These are phyloP conservation scores for Acrodontium crateriforme DNA, from an alignment of 2,329 filamentous ascomycete species.

Conservation along the genomic window DNA sequence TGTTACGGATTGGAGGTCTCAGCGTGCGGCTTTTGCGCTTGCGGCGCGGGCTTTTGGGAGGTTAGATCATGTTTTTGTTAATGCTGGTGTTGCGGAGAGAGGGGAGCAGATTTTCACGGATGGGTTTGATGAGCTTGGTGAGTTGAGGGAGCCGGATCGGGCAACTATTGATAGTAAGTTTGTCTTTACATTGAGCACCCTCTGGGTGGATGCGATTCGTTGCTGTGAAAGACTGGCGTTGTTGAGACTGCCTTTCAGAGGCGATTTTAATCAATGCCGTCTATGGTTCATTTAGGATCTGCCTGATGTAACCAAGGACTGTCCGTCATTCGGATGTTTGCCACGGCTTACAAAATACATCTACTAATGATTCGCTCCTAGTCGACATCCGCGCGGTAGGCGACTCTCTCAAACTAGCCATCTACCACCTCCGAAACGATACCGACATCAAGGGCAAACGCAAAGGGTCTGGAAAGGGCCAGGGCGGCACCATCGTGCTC, in stretches of 20 bases:
- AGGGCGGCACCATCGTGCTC: constrained; percentile 32
- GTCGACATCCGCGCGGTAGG: constrained; percentile 34
- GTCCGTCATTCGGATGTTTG: no score
- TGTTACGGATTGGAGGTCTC: constrained; percentile 32
- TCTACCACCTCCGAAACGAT: constrained; percentile 31
- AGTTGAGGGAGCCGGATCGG: constrained; percentile 33
- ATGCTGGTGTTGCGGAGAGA: constrained; percentile 36
- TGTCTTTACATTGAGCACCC: no score
- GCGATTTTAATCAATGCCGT: no score
- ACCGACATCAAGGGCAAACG: constrained; percentile 2
- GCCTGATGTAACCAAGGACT: no score
- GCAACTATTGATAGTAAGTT: constrained; percentile 29
- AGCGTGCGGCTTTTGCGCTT: constrained; percentile 31
- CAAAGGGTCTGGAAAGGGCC: constrained; percentile 16
- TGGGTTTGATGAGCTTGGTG: constrained; percentile 26
- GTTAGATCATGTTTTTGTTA: constrained; percentile 36
- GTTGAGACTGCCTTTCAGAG: no score
- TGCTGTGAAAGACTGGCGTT: no score
- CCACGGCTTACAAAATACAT: no score
- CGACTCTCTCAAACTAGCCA: constrained; percentile 34
- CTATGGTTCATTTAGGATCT: no score
- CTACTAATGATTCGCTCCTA: no score
- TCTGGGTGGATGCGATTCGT: no score
- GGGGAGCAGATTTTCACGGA: constrained; percentile 38
- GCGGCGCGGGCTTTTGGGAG: constrained; percentile 28